phyloP scores from a whole-genome alignment of 805 yeast species.

The Starmera dryadoides region DNA sequence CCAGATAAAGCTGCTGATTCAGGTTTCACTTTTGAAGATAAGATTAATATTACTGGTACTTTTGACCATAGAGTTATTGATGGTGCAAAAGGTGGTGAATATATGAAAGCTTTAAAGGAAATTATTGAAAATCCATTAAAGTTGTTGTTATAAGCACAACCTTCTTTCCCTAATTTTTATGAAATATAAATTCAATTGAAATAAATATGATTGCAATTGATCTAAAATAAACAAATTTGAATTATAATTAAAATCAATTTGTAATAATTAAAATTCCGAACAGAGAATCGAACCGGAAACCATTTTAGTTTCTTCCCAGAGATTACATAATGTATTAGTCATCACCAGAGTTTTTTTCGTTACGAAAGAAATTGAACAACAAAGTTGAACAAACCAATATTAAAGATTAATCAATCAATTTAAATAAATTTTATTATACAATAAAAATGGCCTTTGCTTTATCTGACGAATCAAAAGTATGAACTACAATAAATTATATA shows the following conservation, averaged over 20 bases:
- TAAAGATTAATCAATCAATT: no score
- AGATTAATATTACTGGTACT: constrained; percentile 89
- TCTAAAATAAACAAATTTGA: no score
- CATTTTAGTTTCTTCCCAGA: not conserved
- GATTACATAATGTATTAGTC: no score
- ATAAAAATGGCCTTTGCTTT: constrained; percentile 32
- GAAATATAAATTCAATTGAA: no score
- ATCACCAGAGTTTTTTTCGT: no score
- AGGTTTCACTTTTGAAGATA: constrained; percentile 89
- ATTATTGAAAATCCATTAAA: constrained; percentile 95
- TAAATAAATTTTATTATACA: not conserved
- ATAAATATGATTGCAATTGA: no score
- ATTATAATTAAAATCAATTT: no score
- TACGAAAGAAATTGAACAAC: no score
- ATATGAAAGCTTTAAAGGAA: constrained; percentile 85
- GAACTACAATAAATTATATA: no score
- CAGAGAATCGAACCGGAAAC: not conserved
- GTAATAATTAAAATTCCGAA: no score
- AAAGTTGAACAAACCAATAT: no score
- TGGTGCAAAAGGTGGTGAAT: constrained; percentile 98
- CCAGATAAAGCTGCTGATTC: constrained; percentile 87
- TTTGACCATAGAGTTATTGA: constrained; percentile 97
- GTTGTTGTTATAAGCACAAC: constrained; percentile 55
- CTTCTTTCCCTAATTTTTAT: not conserved
- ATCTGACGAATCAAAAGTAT: constrained; percentile 38